These are phyloP conservation scores for Gnomoniopsis sp. DNA, from an alignment of 2,329 filamentous ascomycete species.

Conservation along the genomic window DNA sequence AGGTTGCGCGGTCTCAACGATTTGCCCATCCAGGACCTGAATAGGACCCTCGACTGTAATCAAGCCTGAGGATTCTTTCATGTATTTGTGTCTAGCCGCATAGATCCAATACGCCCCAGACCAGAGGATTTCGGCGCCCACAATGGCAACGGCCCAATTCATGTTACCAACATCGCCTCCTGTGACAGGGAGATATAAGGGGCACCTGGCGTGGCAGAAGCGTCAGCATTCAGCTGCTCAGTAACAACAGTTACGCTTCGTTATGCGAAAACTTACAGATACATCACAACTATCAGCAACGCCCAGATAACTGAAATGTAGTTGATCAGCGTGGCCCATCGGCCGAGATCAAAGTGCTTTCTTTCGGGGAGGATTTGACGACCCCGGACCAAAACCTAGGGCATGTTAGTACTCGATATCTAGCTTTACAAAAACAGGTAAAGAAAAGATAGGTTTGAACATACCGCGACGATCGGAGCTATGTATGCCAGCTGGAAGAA, in stretches of 20 bases:
- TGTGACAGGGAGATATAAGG: not conserved
- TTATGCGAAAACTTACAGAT: not conserved
- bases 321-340: not conserved
- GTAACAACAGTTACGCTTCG: not conserved
- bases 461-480: not conserved
- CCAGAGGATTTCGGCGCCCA: not conserved
- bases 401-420: not conserved
- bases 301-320: not conserved
- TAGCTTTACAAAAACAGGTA: not conserved
- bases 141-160: not conserved
- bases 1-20: not conserved
- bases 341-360: constrained; percentile 1
- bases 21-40: not conserved
- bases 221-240: not conserved
- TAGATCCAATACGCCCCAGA: not conserved
- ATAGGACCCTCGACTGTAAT: not conserved
- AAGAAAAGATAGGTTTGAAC: not conserved
- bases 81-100: not conserved
- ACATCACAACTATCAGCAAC: not conserved
- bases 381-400: not conserved
- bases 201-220: not conserved
- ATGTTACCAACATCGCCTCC: not conserved
- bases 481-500: constrained; percentile 2
- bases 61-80: not conserved
- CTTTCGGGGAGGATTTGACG: not conserved